Percentiles rank a stretch among this genome's conserved stretches.
These are phyloP conservation scores for Pseudonitzschia delicatissima DNA, from an alignment of 108 stramenopile genomes.

Conservation along the genomic window DNA sequence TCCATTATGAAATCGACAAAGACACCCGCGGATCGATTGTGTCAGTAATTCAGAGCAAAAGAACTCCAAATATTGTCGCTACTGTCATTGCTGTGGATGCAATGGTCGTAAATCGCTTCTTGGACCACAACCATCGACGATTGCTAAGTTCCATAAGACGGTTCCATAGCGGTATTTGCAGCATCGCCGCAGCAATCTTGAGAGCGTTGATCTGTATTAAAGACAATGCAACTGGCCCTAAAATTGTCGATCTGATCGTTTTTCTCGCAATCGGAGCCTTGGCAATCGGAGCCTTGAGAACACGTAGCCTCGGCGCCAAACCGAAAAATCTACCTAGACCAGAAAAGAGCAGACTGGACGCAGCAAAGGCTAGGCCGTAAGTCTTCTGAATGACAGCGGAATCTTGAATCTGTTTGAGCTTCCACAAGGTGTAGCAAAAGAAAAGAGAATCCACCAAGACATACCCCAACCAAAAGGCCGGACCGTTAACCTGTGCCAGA, in stretches of 20 bases:
- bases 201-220: neutral
- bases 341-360: neutral
- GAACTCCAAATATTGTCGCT: neutral
- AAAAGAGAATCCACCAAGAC: neutral
- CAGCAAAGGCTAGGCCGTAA: neutral
- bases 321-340: too few relatives aligned
- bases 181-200: neutral
- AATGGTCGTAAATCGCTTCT: neutral
- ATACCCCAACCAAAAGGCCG: neutral
- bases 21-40: too few relatives aligned
- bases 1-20: too few relatives aligned
- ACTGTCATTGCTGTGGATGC: neutral
- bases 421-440: neutral
- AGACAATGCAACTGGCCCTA: neutral
- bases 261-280: neutral
- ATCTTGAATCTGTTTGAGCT: neutral
- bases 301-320: too few relatives aligned
- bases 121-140: slow-evolving; percentile 7
- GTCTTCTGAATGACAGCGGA: neutral
- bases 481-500: neutral
- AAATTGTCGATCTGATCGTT: neutral
- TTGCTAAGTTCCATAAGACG: neutral
- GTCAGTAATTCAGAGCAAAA: neutral
- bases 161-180: neutral
- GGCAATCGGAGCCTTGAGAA: too few relatives aligned